Conservation (phyloP, 371 early-diverging fungal genomes). For the Mucor plumbeus region DNA sequence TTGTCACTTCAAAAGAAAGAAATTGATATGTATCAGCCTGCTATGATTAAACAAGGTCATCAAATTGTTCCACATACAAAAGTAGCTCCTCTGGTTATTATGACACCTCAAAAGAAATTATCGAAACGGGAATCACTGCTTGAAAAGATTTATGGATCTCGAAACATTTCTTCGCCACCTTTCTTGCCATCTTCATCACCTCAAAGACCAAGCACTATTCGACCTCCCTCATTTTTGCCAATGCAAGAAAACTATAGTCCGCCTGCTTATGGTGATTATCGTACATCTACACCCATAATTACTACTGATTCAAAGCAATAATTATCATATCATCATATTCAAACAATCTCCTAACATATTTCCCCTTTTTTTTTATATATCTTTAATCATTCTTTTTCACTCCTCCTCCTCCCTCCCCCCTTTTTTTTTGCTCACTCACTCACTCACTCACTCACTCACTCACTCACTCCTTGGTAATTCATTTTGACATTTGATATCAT, state of each 20-base stretch:
- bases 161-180: slow-evolving; percentile 22
- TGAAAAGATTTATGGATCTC: slow-evolving; percentile 28
- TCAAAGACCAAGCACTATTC: slow-evolving; percentile 14
- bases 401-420: neutral
- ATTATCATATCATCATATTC: neutral
- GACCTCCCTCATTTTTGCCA: slow-evolving; percentile 31
- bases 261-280: slow-evolving; percentile 16
- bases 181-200: neutral
- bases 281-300: slow-evolving; percentile 3
- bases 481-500: slow-evolving; percentile 10
- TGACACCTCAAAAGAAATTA: slow-evolving; percentile 22
- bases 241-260: slow-evolving; percentile 27
- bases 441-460: neutral
- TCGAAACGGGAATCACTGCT: slow-evolving; percentile 22
- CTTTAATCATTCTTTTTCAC: neutral
- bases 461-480: neutral
- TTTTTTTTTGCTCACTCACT: neutral
- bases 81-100: slow-evolving; percentile 8
- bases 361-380: neutral
- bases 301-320: neutral
- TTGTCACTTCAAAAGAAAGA: neutral
- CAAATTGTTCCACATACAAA: slow-evolving; percentile 7
- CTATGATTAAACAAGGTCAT: slow-evolving; percentile 28
- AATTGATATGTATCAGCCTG: slow-evolving; percentile 19
- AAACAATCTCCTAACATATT: slow-evolving; percentile 4